Percentiles rank a stretch among this genome's conserved stretches.
Conservation (phyloP, 2,329 filamentous ascomycete species). For the Aspergillus sojae region DNA sequence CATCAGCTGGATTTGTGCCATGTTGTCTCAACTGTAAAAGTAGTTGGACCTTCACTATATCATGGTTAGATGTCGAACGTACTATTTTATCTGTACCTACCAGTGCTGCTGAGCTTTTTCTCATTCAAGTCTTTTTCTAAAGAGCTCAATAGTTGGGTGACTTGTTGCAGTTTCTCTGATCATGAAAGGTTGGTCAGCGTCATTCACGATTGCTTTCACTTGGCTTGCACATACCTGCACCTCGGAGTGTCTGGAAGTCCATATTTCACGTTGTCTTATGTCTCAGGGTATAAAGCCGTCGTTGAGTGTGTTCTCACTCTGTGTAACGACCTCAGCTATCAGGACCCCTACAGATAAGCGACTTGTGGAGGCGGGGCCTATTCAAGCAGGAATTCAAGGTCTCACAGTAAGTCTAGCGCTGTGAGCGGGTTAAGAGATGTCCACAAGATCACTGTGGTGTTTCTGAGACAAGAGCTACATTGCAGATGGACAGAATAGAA, state of each 20-base stretch:
- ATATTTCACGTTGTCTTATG: slow-evolving; percentile 18
- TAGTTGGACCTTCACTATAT: slow-evolving; percentile 40
- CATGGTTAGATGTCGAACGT: slow-evolving; percentile 4
- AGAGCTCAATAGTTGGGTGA: slow-evolving; percentile 64
- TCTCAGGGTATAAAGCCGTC: neutral
- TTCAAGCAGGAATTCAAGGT: neutral
- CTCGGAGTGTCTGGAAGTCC: slow-evolving; percentile 28
- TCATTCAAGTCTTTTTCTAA: slow-evolving; percentile 65
- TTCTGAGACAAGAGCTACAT: slow-evolving; percentile 1
- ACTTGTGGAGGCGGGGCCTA: neutral
- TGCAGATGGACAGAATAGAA: slow-evolving; percentile 8
- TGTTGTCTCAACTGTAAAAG: slow-evolving; percentile 73
- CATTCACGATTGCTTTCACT: neutral
- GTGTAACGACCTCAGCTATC: neutral
- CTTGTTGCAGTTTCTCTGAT: slow-evolving; percentile 68
- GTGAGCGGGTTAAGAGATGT: neutral
- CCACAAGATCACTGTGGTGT: neutral
- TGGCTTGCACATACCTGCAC: slow-evolving; percentile 27
- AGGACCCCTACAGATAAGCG: neutral
- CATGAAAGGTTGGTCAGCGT: slow-evolving; percentile 6
- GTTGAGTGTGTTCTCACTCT: neutral
- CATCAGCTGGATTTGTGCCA: slow-evolving; percentile 70
- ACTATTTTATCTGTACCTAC: slow-evolving; percentile 44
- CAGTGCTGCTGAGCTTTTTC: slow-evolving; percentile 59
- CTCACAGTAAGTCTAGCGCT: neutral